Evolutionary conservation across 495 filamentous ascomycete genomes (phyloP).

Genomic region (Trichoderma erinaceum): DNA sequence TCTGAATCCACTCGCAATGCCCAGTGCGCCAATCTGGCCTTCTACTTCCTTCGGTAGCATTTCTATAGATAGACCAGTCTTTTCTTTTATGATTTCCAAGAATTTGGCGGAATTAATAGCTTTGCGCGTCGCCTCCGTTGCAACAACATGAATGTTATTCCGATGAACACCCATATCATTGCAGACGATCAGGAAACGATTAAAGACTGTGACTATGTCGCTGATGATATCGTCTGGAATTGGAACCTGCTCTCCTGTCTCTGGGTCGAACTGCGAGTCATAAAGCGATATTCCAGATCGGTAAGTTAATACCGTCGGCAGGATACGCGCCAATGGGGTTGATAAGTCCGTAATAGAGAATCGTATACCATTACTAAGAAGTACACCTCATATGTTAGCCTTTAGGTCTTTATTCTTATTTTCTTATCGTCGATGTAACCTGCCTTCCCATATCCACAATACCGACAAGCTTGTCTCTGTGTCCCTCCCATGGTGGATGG

Average conservation of each 20-base stretch:
- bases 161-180: constrained; percentile 46
- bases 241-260: constrained; percentile 29
- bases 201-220: constrained; percentile 42
- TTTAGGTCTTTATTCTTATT: neutral
- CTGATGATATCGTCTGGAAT: constrained; percentile 47
- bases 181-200: constrained; percentile 52
- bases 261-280: constrained; percentile 47
- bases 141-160: constrained; percentile 47
- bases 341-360: constrained; percentile 58
- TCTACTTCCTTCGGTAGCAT: constrained; percentile 34
- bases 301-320: constrained; percentile 53
- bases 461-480: constrained; percentile 8
- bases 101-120: constrained; percentile 58
- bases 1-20: constrained; percentile 58
- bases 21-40: constrained; percentile 59
- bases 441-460: constrained; percentile 15
- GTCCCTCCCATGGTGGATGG: constrained; percentile 12
- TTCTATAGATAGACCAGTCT: constrained; percentile 18
- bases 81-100: constrained; percentile 43
- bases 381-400: neutral
- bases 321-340: constrained; percentile 46
- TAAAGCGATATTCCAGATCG: constrained; percentile 55
- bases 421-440: neutral
- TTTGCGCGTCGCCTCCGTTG: constrained; percentile 54
- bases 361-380: constrained; percentile 58